Evolutionary conservation across 495 filamentous ascomycete genomes (phyloP), one percentile per base, ranked within the genome.

Genomic region (Aspergillus hancockii): DNA sequence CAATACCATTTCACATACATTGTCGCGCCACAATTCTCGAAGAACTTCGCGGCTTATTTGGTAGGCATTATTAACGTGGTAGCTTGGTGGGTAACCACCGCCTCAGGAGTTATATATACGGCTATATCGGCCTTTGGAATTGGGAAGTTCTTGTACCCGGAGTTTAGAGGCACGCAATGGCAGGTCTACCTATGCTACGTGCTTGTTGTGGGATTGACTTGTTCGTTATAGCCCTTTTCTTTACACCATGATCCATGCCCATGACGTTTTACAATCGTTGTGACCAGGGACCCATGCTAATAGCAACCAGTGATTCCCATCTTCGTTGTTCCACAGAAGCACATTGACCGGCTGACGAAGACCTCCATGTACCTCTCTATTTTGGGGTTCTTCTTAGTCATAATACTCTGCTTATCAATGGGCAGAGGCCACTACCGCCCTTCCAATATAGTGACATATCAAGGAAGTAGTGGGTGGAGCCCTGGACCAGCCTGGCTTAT

Each of bases 1-100:
- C 63, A 67, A 62, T 72, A 72, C 45, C 69, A 72, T 52, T 72
- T 72, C 32, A 60, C 63, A 12, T 72, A 64, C 59, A 67, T 75
- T 22, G 36, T 75, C 22, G 66, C 70, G 0, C 67, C 71, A 0
- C 25, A 52, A 10, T 49, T 54, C n/a, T 59, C 62, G 8, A 66
- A 59, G 32, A 59, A 62, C 19, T 70, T 70, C 40, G 68, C 67
- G 8, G 70, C 70, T 12, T 73, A 68, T 31, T 50, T 49, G 6
- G 55, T 71, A 12, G 71, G 71, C 19, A 66, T 64, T 49, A 57
- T 73, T 38, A 69, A 61, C 38, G 56, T 69, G 12, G 23, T 75
- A 3, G 71, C 59, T 4, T 75, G 68, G 64, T 71, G 62, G 67
- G 58, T 70, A 2, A 60, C 18, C 9, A 65, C 68, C 8, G 58